phyloP scores from a whole-genome alignment of 2,329 filamentous ascomycete species.

The Neonectria faginata region DNA sequence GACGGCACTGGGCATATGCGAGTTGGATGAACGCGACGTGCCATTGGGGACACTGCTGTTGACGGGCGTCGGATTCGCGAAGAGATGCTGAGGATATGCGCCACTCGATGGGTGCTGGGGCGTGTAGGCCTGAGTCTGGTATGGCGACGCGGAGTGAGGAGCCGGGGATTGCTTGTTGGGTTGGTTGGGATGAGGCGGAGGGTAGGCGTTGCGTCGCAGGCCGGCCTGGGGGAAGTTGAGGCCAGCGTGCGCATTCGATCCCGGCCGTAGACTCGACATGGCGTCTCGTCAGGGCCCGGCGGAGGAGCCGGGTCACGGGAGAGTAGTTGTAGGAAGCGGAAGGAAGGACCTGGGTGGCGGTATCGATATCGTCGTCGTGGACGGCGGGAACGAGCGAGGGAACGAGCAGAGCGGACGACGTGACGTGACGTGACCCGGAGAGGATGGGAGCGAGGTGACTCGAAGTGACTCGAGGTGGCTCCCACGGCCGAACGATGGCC shows the following conservation, averaged over 20 bases:
- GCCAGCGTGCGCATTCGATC: constrained; percentile 65
- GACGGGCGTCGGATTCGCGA: constrained; percentile 60
- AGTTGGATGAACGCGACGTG: constrained; percentile 57
- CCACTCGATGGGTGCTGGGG: constrained; percentile 63
- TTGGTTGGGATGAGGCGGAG: constrained; percentile 61
- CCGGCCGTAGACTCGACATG: constrained; percentile 64
- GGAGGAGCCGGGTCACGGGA: constrained; percentile 36
- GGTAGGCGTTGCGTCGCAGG: constrained; percentile 61
- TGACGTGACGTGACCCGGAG: constrained; percentile 32
- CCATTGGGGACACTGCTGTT: constrained; percentile 62
- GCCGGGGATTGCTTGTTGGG: constrained; percentile 67
- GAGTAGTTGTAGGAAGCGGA: constrained; percentile 28
- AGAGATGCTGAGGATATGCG: constrained; percentile 65
- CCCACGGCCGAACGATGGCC: constrained; percentile 26
- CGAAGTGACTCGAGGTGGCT: constrained; percentile 26
- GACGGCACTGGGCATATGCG: constrained; percentile 62
- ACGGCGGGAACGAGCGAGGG: constrained; percentile 24
- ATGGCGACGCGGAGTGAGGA: constrained; percentile 66
- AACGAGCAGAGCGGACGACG: constrained; percentile 28
- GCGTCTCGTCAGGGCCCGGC: constrained; percentile 43
- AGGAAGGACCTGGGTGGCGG: constrained; percentile 27
- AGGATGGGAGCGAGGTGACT: constrained; percentile 31
- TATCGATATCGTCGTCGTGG: constrained; percentile 30
- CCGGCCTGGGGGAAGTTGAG: constrained; percentile 64
- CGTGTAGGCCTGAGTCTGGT: constrained; percentile 65